phyloP scores from a whole-genome alignment of 2,329 filamentous ascomycete species.

The Aureobasidium pullulans region DNA sequence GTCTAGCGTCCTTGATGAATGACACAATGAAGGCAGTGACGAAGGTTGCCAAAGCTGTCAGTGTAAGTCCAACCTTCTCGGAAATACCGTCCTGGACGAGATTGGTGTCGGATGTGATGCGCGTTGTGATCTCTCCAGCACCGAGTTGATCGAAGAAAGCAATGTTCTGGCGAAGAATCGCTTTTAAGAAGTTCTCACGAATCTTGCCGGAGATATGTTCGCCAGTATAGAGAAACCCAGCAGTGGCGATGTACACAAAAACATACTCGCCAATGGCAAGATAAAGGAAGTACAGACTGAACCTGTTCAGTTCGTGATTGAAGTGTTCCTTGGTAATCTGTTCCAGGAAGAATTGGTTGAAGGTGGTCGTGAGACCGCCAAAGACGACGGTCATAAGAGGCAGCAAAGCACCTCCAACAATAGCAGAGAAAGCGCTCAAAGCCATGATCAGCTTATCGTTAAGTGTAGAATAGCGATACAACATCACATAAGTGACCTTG shows the following conservation, averaged over 20 bases:
- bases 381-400: constrained; percentile 53
- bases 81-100: constrained; percentile 89
- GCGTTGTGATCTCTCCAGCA: constrained; percentile 85
- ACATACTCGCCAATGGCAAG: constrained; percentile 74
- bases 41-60: constrained; percentile 74
- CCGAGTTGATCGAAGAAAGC: constrained; percentile 90
- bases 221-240: constrained; percentile 71
- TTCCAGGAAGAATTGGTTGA: constrained; percentile 55
- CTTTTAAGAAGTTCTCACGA: constrained; percentile 73
- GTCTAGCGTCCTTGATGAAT: constrained; percentile 86
- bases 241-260: constrained; percentile 69
- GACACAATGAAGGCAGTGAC: constrained; percentile 83
- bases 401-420: constrained; percentile 28
- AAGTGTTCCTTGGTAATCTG: constrained; percentile 49
- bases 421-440: constrained; percentile 30
- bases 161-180: constrained; percentile 81
- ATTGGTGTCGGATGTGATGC: constrained; percentile 91
- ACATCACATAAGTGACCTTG: constrained; percentile 33
- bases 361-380: constrained; percentile 65
- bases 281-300: constrained; percentile 79
- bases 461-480: constrained; percentile 40
- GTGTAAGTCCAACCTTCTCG: constrained; percentile 73
- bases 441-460: constrained; percentile 35
- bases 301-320: constrained; percentile 49
- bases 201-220: constrained; percentile 42